phyloP scores from a whole-genome alignment of 192 early-diverging fungal genomes.

The Entophlyctis luteolus region DNA sequence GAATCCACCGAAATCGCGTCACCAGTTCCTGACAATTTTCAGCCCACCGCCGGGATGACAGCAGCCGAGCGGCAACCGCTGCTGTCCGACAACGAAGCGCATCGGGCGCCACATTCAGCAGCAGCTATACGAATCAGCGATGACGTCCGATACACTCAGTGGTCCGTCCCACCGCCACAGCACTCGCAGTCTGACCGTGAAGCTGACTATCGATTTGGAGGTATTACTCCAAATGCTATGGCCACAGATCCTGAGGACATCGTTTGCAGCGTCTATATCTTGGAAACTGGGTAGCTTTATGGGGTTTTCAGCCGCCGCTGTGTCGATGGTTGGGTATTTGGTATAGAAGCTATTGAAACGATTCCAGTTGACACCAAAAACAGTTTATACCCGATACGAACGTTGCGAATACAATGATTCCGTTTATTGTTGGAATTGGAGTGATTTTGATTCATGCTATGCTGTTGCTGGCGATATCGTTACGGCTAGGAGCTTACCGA shows the following conservation, averaged over 20 bases:
- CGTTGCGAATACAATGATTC: background rate
- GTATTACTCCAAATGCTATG: background rate
- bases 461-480: conserved; percentile 1
- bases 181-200: background rate
- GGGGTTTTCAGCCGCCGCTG: background rate
- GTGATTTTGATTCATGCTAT: background rate
- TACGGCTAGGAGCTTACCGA: conserved; percentile 7
- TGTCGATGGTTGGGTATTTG: conserved; percentile 9
- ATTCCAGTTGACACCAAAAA: background rate
- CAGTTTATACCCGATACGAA: background rate
- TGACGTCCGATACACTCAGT: too few species aligned
- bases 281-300: conserved; percentile 15
- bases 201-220: conserved; percentile 1
- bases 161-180: background rate
- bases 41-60: too few species aligned
- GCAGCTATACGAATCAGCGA: too few species aligned
- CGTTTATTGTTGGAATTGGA: conserved; percentile 6
- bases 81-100: too few species aligned
- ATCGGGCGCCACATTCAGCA: too few species aligned
- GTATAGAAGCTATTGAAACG: background rate
- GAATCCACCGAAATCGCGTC: too few species aligned
- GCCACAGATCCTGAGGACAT: background rate
- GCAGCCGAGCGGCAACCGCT: too few species aligned
- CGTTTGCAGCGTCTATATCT: background rate
- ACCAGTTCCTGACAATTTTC: too few species aligned